Evolutionary conservation across 306 rosid genomes (phyloP).

Genomic region (Castanea crenata): DNA sequence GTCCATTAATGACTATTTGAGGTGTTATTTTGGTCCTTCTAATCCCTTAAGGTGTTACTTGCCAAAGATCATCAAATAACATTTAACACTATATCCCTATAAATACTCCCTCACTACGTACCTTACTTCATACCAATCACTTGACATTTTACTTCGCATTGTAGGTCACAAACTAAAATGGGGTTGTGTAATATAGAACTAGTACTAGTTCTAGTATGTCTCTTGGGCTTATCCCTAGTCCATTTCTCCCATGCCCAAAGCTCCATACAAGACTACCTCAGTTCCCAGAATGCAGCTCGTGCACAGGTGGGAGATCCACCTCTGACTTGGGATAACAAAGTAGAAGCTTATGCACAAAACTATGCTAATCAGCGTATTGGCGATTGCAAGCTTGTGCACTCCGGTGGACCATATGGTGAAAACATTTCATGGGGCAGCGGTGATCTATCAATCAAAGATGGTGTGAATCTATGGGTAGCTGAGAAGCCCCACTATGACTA

Average conservation of each 20-base stretch:
- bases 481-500: conserved; percentile 4
- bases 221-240: neutral
- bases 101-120: neutral
- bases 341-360: conserved; percentile 25
- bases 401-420: conserved; percentile 36
- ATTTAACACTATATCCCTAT: neutral
- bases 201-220: neutral
- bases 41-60: neutral
- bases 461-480: conserved; percentile 49
- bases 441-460: conserved; percentile 6
- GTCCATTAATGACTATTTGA: too few species aligned
- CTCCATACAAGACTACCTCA: neutral
- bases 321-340: conserved; percentile 16
- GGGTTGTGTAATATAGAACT: neutral
- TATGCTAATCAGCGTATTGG: conserved; percentile 16
- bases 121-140: neutral
- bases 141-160: too few species aligned
- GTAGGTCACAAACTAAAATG: neutral
- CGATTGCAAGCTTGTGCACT: conserved; percentile 5
- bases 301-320: neutral
- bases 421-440: conserved; percentile 32
- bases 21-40: too few species aligned
- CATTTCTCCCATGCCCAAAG: conserved; percentile 10
- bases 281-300: conserved; percentile 13
- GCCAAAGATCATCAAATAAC: neutral